Base-by-base conservation (phyloP, 805 yeast species). In the Metschnikowia proteae region DNA sequence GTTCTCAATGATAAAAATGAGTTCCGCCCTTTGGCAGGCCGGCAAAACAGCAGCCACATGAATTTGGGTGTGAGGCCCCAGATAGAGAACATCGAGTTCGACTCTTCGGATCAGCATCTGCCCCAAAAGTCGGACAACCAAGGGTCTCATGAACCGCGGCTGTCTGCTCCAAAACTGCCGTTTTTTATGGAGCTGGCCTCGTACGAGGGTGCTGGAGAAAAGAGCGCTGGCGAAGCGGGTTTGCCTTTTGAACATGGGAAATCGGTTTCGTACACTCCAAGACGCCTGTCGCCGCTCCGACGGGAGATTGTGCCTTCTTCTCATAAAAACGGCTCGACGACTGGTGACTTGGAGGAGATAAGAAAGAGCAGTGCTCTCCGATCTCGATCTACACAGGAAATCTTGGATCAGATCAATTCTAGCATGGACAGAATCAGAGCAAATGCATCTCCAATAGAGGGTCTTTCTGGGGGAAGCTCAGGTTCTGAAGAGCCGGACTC, bases 321-420 rank as follows among this genome's bases (percentile, higher is more conserved):
- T 2, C 38, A 48, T 30, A 38, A 17, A 17, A 17, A 11, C 29
- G 28, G 45, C n/a, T 43, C 51, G 4, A 23, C 41, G 3, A 44
- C 54, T 3, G 47, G 45, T 6, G 51, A 46, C 6, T 41, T 54
- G 23, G 43, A 44, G 3, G 53, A 51, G 31, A 43, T 54, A 25
- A 59, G 55, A 1, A 49, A 48, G 5, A 50, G 51, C 25, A 54
- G 50, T 4, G 56, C 49, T 8, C 38, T 47, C 36, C 38, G 47
- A 23, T 49, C 61, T 11, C 33, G 49, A 26, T 38, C 51, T 33
- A 37, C 55, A 44, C 27, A 52, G 56, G 61, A 59, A 35, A 61
- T 63, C 9, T 44, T 62, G 31, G 67, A 63, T n/a, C 56, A 55
- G 45, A 62, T 65, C 10, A 60, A 65, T 46, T 47, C 61, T 9